Conservation (phyloP, 805 yeast genomes). For the Suhomyces vadensis region DNA sequence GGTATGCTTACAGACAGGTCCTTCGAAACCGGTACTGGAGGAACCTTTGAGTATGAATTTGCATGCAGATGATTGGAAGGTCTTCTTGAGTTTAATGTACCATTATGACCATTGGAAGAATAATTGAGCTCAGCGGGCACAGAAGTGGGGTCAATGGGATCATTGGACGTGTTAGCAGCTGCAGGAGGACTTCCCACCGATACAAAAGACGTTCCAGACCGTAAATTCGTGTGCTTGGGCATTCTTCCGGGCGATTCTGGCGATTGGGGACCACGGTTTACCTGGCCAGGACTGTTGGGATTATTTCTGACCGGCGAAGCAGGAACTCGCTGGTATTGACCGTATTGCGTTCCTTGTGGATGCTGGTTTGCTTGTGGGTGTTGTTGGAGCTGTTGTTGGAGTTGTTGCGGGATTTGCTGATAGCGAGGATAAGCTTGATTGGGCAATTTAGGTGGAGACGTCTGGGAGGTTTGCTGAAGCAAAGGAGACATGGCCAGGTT, state of each 20-base stretch:
- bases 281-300: not conserved
- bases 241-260: conserved; percentile 3
- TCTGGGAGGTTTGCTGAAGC: not conserved
- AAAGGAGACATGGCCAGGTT: too few relatives aligned
- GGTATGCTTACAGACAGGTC: not conserved
- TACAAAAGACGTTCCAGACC: conserved; percentile 21
- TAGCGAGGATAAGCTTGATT: conserved; percentile 3
- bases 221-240: conserved; percentile 12
- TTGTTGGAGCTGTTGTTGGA: conserved; percentile 9
- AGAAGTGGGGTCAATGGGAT: not conserved
- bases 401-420: not conserved
- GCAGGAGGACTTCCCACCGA: not conserved
- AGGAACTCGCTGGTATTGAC: not conserved
- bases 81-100: not conserved
- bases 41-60: not conserved
- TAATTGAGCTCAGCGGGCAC: not conserved
- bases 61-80: not conserved
- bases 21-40: not conserved
- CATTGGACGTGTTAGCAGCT: not conserved
- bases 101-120: not conserved
- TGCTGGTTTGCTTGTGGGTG: conserved; percentile 12
- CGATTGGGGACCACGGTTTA: conserved; percentile 1
- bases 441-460: conserved; percentile 2
- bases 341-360: not conserved
- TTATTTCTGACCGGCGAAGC: not conserved